phyloP scores from a whole-genome alignment of 768 basidiomycete species.

The Hortiboletus campestris region DNA sequence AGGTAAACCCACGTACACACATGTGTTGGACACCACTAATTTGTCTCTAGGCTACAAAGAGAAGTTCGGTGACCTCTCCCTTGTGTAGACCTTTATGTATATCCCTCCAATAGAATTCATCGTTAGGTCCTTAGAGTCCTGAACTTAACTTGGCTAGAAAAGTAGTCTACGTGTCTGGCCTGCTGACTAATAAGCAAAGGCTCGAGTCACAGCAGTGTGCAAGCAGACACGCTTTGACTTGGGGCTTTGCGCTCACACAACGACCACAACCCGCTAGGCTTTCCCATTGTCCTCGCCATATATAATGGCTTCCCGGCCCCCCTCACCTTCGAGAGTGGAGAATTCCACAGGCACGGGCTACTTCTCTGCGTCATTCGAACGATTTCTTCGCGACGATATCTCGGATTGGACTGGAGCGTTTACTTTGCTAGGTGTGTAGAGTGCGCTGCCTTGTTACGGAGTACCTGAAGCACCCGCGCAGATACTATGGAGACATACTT shows the following conservation, averaged over 20 bases:
- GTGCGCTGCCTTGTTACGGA: background rate
- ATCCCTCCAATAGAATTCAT: conserved; percentile 22
- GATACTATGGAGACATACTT: conserved; percentile 96
- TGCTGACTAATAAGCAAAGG: conserved; percentile 30
- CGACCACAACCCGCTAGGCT: background rate
- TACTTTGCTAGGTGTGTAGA: conserved; percentile 71
- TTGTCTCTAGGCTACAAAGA: conserved; percentile 74
- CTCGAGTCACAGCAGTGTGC: background rate
- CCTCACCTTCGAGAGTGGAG: conserved; percentile 38
- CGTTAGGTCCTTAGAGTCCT: background rate
- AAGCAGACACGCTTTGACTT: conserved; percentile 2
- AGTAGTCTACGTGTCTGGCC: too few species aligned
- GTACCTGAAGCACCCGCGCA: conserved; percentile 27
- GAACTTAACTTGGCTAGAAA: too few species aligned
- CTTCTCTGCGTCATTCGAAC: conserved; percentile 70
- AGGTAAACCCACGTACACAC: conserved; percentile 44
- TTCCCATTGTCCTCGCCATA: conserved; percentile 20
- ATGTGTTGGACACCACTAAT: background rate
- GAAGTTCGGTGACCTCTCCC: conserved; percentile 93
- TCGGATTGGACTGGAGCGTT: conserved; percentile 80
- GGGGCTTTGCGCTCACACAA: conserved; percentile 6
- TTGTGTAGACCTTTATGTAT: conserved; percentile 60
- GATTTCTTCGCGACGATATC: conserved; percentile 70
- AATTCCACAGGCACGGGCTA: conserved; percentile 42
- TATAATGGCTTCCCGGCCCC: conserved; percentile 38